Evolutionary conservation across 2,329 filamentous ascomycete genomes (phyloP), one percentile per base, ranked within the genome.

Genomic region (Claviceps capensis): DNA sequence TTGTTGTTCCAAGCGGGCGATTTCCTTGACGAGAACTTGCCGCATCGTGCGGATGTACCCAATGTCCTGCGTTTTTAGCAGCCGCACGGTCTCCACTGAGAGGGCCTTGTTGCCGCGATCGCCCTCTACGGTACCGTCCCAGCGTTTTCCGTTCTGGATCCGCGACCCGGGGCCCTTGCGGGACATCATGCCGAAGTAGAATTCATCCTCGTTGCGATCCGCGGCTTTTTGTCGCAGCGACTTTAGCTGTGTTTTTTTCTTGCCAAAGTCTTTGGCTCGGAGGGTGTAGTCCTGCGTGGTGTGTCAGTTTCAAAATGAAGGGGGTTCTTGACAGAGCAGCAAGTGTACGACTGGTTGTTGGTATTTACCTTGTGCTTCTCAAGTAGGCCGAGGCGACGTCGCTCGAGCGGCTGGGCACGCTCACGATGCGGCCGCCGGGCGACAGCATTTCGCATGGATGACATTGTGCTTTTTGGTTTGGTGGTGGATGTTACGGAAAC

Each of bases 371-470:
- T 96, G 77, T 93, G 86, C 72, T 98, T 97, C 69, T 97, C 93
- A 55, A 97, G 82, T 22, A 97, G 79, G 57, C 93, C 93, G 70
- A 89, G 88, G 73, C 88, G 88, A 58, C 83, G 74, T 50, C 93
- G 87, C 65, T 90, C 86, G 57, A 81, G 69, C 42, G 90, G 86
- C 68, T 97, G 93, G 38, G 87, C 86, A 61, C 93, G 85, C 76
- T 97, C 93, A 60, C 84, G 81, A 70, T 97, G 91, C 59, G 88
- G 85, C 63, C 88, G 88, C 69, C 88, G 81, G 60, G 88, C 81
- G 55, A 90, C 79, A 65, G 78, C 75, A 62, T 82, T 82, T 56
- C 78, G 72, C 67, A 82, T 74, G 2, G 79, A 79, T 37, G 77
- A 79, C 76, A 79, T 77, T 19, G 13, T 38, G 40, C 30, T 34